Conservation (phyloP, 2,329 filamentous ascomycete species). For the Pseudogymnoascus sp. region DNA sequence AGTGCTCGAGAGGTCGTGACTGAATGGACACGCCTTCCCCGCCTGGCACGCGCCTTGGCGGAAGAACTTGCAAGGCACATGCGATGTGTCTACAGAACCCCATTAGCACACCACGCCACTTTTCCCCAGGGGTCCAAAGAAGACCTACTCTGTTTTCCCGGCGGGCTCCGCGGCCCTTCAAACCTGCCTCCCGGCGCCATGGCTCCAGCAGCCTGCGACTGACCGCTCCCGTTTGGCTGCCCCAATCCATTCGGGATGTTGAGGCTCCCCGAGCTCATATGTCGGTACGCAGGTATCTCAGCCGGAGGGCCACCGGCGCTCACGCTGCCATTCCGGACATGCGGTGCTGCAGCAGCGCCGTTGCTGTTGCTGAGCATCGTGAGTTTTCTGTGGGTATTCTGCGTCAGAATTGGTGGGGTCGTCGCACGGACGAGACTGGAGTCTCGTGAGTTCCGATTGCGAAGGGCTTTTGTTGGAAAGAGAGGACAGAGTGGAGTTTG, state of each 20-base stretch:
- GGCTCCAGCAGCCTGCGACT: constrained; percentile 35
- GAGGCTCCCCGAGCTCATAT: constrained; percentile 47
- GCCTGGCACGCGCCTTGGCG: constrained; percentile 93
- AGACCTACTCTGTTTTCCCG: constrained; percentile 41
- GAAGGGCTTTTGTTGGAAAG: background rate
- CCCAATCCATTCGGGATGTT: constrained; percentile 14
- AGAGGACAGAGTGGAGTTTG: constrained; percentile 2
- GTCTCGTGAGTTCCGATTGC: constrained; percentile 6
- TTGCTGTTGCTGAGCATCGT: constrained; percentile 14
- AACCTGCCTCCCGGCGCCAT: constrained; percentile 37
- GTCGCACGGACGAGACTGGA: constrained; percentile 6
- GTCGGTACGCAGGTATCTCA: constrained; percentile 41
- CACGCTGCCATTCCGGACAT: constrained; percentile 11
- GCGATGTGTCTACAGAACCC: constrained; percentile 65
- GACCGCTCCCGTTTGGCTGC: constrained; percentile 13
- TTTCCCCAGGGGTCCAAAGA: constrained; percentile 11
- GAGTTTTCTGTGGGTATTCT: constrained; percentile 6
- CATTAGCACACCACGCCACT: constrained; percentile 10
- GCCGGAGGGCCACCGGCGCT: constrained; percentile 26
- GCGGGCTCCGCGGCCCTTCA: constrained; percentile 54
- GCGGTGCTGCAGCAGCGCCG: constrained; percentile 9
- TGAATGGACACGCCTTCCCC: constrained; percentile 90
- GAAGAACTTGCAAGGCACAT: constrained; percentile 99
- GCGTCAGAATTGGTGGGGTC: constrained; percentile 4
- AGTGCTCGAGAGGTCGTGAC: constrained; percentile 79